phyloP scores from a whole-genome alignment of 306 rosid genomes.

The Echinosophora koreensis region DNA sequence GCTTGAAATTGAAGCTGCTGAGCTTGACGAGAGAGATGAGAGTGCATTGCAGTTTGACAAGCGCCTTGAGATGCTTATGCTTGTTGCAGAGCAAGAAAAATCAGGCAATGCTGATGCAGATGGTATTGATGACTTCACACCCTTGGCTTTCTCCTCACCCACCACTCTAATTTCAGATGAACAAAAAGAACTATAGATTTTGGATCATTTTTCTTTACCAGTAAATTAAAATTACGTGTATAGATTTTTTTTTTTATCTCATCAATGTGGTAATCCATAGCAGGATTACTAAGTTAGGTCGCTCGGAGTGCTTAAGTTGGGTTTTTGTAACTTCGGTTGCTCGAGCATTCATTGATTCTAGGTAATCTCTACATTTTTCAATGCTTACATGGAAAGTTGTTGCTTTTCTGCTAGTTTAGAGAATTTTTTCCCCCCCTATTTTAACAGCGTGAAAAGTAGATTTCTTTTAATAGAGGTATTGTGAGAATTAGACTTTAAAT shows the following conservation, averaged over 20 bases:
- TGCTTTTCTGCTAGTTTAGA: background rate
- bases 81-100: conserved; percentile 86
- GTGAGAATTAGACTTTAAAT: no score
- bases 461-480: no score
- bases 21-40: conserved; percentile 93
- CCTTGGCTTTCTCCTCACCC: conserved; percentile 33
- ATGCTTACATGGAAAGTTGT: background rate
- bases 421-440: background rate
- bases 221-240: conserved; percentile 27
- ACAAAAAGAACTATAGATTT: conserved; percentile 44
- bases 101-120: conserved; percentile 45
- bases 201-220: conserved; percentile 42
- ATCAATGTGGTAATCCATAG: conserved; percentile 26
- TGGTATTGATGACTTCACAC: conserved; percentile 41
- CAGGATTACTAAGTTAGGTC: conserved; percentile 14
- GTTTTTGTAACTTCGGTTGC: conserved; percentile 58
- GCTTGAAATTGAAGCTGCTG: conserved; percentile 98
- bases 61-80: conserved; percentile 91
- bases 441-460: background rate
- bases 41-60: conserved; percentile 90
- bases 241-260: conserved; percentile 31
- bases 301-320: conserved; percentile 55
- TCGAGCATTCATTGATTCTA: conserved; percentile 51
- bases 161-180: conserved; percentile 44
- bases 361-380: conserved; percentile 23